Conservation (phyloP, 2,329 filamentous ascomycete species). For the Paraphaeosphaeria minitans region DNA sequence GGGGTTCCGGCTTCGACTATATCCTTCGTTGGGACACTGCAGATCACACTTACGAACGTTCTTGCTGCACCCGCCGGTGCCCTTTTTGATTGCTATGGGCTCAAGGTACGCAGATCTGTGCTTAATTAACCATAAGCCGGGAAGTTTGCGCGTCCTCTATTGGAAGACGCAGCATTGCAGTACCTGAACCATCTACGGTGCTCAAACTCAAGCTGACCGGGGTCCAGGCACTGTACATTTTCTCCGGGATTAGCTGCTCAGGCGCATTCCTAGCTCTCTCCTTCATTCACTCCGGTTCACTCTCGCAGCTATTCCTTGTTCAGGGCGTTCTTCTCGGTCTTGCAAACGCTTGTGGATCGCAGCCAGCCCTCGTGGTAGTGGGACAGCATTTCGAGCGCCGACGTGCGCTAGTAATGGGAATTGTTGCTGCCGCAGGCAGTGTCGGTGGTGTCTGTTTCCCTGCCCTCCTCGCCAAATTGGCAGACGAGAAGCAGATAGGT, state of each 20-base stretch:
- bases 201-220: background rate
- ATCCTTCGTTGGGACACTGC: conserved; percentile 52
- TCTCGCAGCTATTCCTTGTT: conserved; percentile 53
- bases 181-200: background rate
- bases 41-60: conserved; percentile 56
- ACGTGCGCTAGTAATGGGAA: conserved; percentile 51
- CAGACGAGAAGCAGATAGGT: conserved; percentile 56
- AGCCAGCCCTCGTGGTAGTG: conserved; percentile 49
- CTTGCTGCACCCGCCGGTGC: conserved; percentile 64
- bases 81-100: conserved; percentile 66
- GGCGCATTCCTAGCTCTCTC: conserved; percentile 32
- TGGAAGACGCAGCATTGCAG: background rate
- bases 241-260: conserved; percentile 30
- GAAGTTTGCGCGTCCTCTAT: background rate
- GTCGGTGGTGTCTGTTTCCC: conserved; percentile 61
- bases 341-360: conserved; percentile 49
- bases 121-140: background rate
- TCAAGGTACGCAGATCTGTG: conserved; percentile 49
- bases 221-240: conserved; percentile 32
- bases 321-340: conserved; percentile 54
- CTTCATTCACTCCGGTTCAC: conserved; percentile 23
- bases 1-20: conserved; percentile 43
- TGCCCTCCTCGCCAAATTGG: conserved; percentile 60
- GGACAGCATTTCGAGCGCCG: conserved; percentile 52
- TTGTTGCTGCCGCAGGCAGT: conserved; percentile 49